These are phyloP conservation scores for Parsonsia alboflavescens DNA, from an alignment of 257 asterid species.

Conservation along the genomic window DNA sequence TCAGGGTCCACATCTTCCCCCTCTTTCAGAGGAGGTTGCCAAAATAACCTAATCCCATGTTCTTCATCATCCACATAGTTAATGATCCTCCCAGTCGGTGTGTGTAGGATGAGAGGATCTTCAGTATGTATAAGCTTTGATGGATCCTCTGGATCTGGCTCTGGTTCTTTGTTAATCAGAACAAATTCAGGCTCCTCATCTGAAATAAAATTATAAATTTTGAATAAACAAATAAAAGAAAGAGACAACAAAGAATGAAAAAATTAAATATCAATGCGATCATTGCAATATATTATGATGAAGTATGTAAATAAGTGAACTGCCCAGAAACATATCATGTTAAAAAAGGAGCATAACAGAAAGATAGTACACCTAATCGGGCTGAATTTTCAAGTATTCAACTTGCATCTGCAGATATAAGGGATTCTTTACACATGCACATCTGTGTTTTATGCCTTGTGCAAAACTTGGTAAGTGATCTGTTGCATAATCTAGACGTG, in stretches of 20 bases:
- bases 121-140: slow-evolving; percentile 56
- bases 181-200: slow-evolving; percentile 75
- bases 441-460: neutral
- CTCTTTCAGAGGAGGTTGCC: slow-evolving; percentile 67
- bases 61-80: slow-evolving; percentile 87
- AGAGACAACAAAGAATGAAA: neutral
- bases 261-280: neutral
- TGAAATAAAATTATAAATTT: slow-evolving; percentile 18
- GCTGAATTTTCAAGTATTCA: neutral
- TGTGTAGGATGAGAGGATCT: slow-evolving; percentile 84
- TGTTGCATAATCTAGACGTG: neutral
- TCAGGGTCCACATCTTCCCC: slow-evolving; percentile 60
- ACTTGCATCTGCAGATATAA: no score
- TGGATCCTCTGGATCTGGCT: slow-evolving; percentile 90
- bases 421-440: neutral
- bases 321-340: neutral
- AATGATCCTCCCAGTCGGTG: slow-evolving; percentile 86
- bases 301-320: neutral
- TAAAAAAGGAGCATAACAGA: neutral
- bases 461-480: neutral
- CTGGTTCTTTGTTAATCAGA: slow-evolving; percentile 73
- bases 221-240: slow-evolving; percentile 9
- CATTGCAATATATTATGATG: neutral
- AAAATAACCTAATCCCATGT: slow-evolving; percentile 71
- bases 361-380: neutral